Conservation (phyloP, 2,329 filamentous ascomycete genomes). For the Aurifilum marmelostoma region DNA sequence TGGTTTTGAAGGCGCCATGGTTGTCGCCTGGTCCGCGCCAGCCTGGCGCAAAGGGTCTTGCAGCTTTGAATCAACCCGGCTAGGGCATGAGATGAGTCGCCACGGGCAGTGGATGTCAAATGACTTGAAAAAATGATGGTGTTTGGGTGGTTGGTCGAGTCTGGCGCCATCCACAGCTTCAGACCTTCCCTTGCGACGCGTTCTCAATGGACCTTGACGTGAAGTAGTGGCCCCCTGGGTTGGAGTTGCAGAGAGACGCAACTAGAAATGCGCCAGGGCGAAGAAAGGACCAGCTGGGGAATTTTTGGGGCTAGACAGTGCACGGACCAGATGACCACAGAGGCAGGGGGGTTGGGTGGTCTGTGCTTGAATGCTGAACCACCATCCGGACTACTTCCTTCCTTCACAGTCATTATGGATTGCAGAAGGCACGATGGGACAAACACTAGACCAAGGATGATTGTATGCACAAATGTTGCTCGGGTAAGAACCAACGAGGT, state of each 20-base stretch:
- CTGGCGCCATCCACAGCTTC: slow-evolving; percentile 6
- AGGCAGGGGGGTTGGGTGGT: neutral
- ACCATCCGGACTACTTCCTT: neutral
- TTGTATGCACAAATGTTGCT: neutral
- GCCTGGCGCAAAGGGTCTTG: slow-evolving; percentile 7
- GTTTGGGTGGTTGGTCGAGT: neutral
- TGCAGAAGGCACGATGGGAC: neutral
- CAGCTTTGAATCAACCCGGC: neutral
- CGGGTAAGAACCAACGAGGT: no score
- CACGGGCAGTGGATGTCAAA: neutral
- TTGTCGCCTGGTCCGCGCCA: slow-evolving; percentile 15
- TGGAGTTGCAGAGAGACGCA: slow-evolving; percentile 13
- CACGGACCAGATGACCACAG: slow-evolving; percentile 4
- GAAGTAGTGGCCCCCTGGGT: slow-evolving; percentile 3
- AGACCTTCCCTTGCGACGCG: slow-evolving; percentile 17
- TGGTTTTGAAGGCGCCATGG: slow-evolving; percentile 40
- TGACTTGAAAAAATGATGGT: neutral
- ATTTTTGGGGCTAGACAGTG: slow-evolving; percentile 15
- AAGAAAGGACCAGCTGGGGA: slow-evolving; percentile 18
- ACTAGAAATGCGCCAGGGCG: slow-evolving; percentile 18
- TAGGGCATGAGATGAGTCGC: neutral
- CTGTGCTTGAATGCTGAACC: neutral
- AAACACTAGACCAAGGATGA: neutral
- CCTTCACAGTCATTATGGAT: neutral
- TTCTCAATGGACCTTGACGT: slow-evolving; percentile 14